These are phyloP conservation scores for Pestalotiopsis sp. DNA, from an alignment of 2,329 filamentous ascomycete species.

Conservation along the genomic window DNA sequence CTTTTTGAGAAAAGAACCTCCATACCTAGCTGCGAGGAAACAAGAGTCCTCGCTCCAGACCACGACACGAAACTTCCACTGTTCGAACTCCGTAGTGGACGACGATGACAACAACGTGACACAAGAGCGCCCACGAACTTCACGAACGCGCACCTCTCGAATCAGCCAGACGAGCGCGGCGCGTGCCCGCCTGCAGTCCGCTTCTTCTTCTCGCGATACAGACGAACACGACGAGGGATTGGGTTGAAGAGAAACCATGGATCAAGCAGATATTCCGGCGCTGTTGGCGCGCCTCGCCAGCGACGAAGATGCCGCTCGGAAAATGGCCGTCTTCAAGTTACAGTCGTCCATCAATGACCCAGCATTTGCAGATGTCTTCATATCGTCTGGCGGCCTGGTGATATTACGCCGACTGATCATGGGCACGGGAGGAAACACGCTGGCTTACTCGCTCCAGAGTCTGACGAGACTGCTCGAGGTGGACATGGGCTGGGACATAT, in stretches of 20 bases:
- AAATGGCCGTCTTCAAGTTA: slow-evolving; percentile 99
- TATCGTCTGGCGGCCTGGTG: slow-evolving; percentile 81
- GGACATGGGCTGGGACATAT: slow-evolving; percentile 96
- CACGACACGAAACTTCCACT: neutral
- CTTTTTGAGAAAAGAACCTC: neutral
- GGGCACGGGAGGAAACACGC: slow-evolving; percentile 84
- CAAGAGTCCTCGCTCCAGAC: neutral
- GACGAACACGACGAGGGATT: neutral
- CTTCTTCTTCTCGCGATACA: neutral
- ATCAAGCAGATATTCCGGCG: slow-evolving; percentile 68
- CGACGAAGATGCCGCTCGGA: slow-evolving; percentile 86
- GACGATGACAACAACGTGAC: neutral
- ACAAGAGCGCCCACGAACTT: neutral
- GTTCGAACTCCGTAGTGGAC: neutral
- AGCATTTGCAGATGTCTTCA: slow-evolving; percentile 95
- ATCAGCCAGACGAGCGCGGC: neutral
- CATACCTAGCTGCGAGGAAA: neutral
- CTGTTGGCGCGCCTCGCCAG: slow-evolving; percentile 65
- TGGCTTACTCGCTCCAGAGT: slow-evolving; percentile 92
- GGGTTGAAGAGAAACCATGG: slow-evolving; percentile 44
- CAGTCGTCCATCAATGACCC: slow-evolving; percentile 95
- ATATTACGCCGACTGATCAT: slow-evolving; percentile 83
- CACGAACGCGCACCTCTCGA: neutral
- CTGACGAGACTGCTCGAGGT: slow-evolving; percentile 87
- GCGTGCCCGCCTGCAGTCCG: neutral